Percentiles rank a stretch among this genome's conserved stretches.
These are phyloP conservation scores for Beta corolliflora DNA, from an alignment of 179 eudicot species.

Conservation along the genomic window DNA sequence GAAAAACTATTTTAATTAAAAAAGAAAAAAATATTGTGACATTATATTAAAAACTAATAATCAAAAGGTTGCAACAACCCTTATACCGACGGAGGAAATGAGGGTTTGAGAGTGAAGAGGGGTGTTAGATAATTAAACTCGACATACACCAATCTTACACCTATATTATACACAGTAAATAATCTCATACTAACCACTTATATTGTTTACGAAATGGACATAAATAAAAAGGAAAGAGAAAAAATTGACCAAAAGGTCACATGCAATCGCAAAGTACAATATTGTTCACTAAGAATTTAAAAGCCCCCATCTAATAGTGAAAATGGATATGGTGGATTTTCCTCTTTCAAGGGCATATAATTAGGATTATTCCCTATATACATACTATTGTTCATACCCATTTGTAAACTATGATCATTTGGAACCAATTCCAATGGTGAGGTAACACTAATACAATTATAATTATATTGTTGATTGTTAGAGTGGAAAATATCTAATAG, in stretches of 20 bases:
- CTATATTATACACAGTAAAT: not conserved
- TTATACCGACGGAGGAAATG: too few relatives aligned
- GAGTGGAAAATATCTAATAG: not conserved
- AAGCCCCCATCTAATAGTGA: conserved; percentile 67
- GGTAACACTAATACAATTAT: not conserved
- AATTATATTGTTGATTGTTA: conserved; percentile 12
- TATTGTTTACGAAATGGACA: not conserved
- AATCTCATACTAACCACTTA: not conserved
- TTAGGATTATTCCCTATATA: conserved; percentile 16
- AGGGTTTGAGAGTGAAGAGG: too few relatives aligned
- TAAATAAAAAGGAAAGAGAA: not conserved
- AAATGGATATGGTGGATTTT: conserved; percentile 66
- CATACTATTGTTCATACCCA: not conserved
- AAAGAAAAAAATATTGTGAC: too few relatives aligned
- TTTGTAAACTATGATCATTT: not conserved
- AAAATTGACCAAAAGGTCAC: not conserved
- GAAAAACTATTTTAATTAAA: too few relatives aligned
- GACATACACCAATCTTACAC: not conserved
- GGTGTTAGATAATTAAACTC: not conserved
- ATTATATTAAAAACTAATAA: too few relatives aligned
- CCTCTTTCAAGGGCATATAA: conserved; percentile 29
- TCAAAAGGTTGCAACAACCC: too few relatives aligned
- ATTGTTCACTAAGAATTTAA: conserved; percentile 30
- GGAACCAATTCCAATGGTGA: conserved; percentile 9
- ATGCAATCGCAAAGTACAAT: not conserved